Percentiles rank a stretch among this genome's conserved stretches.
Evolutionary conservation across 129 eudicot genomes (phyloP).

Genomic region (Flaveria bidentis): DNA sequence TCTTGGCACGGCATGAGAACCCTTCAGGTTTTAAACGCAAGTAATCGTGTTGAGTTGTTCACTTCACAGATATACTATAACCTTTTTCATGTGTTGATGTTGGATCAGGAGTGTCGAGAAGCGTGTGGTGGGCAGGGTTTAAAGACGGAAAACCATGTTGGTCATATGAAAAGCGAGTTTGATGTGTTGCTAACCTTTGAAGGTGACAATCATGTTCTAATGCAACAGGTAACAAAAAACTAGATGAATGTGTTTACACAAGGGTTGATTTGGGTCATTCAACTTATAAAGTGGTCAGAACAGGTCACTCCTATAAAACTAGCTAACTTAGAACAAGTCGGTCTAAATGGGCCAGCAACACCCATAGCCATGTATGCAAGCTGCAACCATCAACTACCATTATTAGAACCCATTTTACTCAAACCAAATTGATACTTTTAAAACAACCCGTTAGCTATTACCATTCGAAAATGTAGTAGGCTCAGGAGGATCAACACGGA

Average conservation of each 20-base stretch:
- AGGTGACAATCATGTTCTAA: constrained; percentile 91
- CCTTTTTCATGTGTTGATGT: not conserved
- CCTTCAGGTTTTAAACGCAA: constrained; percentile 62
- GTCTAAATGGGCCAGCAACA: not conserved
- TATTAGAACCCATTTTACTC: not conserved
- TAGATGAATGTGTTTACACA: not conserved
- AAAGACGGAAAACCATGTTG: constrained; percentile 79
- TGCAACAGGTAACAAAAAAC: constrained; percentile 80
- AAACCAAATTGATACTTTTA: not conserved
- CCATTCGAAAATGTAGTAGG: not conserved
- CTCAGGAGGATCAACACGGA: not conserved
- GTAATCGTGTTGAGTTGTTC: not conserved
- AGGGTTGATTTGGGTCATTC: not conserved
- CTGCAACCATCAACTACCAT: not conserved
- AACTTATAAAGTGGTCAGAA: not conserved
- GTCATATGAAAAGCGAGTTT: constrained; percentile 82
- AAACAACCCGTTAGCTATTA: not conserved
- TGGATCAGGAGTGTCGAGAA: constrained; percentile 76
- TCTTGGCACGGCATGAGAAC: constrained; percentile 91
- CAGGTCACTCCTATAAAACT: not conserved
- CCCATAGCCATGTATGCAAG: not conserved
- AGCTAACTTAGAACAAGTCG: not conserved
- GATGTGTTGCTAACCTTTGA: constrained; percentile 89
- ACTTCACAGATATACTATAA: not conserved
- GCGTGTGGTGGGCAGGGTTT: constrained; percentile 89